These are phyloP conservation scores for Herpetospermum pedunculosum DNA, from an alignment of 306 rosid genomes.

Conservation along the genomic window DNA sequence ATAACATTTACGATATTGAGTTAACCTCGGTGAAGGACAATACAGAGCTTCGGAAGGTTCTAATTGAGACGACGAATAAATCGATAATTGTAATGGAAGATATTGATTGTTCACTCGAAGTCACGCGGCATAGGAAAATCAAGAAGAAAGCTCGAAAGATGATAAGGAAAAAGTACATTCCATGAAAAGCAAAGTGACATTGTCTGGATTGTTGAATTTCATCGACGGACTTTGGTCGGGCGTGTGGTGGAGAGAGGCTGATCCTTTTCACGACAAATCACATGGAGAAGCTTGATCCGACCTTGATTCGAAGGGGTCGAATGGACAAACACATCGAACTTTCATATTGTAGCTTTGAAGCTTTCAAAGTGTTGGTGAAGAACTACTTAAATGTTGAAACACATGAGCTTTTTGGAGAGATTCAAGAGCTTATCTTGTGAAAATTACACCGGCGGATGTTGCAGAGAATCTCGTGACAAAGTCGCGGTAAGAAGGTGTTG, in stretches of 20 bases:
- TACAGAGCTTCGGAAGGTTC: neutral
- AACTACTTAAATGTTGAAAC: neutral
- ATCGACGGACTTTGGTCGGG: slow-evolving; percentile 4
- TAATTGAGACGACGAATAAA: slow-evolving; percentile 2
- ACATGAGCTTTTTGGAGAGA: neutral
- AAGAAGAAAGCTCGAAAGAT: neutral
- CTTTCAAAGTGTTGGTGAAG: neutral
- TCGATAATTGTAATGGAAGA: slow-evolving; percentile 6
- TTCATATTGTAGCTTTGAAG: neutral
- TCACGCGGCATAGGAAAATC: neutral
- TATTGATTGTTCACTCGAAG: neutral
- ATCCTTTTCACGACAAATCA: slow-evolving; percentile 1
- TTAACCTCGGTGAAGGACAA: slow-evolving; percentile 6
- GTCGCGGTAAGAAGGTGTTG: neutral
- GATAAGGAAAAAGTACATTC: neutral
- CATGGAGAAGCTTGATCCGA: slow-evolving; percentile 6
- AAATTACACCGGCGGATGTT: neutral
- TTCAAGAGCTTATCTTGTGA: neutral
- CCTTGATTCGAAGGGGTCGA: neutral
- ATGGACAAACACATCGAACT: slow-evolving; percentile 7
- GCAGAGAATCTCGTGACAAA: slow-evolving; percentile 3
- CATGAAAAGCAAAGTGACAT: neutral
- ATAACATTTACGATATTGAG: slow-evolving; percentile 2
- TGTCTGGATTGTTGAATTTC: slow-evolving; percentile 3
- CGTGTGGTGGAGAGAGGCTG: slow-evolving; percentile 7